Base-by-base conservation (phyloP, 1,284 basidiomycete genomes). In the Ganoderma leucocontextum region DNA sequence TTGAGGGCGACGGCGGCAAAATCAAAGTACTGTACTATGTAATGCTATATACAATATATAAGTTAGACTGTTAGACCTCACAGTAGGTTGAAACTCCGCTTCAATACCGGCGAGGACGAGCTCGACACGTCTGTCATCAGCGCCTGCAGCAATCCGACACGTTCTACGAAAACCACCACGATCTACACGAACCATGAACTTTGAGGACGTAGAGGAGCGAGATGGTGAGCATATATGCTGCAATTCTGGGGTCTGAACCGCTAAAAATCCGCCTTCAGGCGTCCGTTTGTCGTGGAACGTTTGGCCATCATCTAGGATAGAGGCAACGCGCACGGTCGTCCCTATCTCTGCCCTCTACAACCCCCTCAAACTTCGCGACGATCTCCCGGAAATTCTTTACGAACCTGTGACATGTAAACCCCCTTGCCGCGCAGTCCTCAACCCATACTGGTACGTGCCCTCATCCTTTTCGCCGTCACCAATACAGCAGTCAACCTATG, bases 381-480 rank as follows among this genome's bases (percentile, higher is more conserved):
- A 99, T 79, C 87, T 99, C 0, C 97, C 97, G 1, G 96, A 97
- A 1, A 97, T 99, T 42, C 83, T 98, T 64, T 99, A 99, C 79
- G 97, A 99, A 80, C 98, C 97, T 15, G 97, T 99, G 60, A 97
- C 96, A 15, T 99, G 98, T 87, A 99, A 99, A 83, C 92, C 95
- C 41, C 95, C 96, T 10, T 99, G 97, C 86, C 92, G 97, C 70
- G 97, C 97, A 58, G 96, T 99, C 74, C 87, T 99, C 74, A 99
- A 99, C 79, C 97, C 97, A 25, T 98, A 97, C 86, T 98, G 96
- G 96, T 96, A 25, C 35, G 67, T 62, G 19, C 36, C 15, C 33
- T 12, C 29, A 42, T 29, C 12, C 41, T 4, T 39, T 38, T 6
- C 17, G 15, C 42, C 29, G n/a, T 6, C 39, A 33, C 13, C 25